Conservation (phyloP, 106 monocot genomes). For the Phalaenopsis aphrodite region DNA sequence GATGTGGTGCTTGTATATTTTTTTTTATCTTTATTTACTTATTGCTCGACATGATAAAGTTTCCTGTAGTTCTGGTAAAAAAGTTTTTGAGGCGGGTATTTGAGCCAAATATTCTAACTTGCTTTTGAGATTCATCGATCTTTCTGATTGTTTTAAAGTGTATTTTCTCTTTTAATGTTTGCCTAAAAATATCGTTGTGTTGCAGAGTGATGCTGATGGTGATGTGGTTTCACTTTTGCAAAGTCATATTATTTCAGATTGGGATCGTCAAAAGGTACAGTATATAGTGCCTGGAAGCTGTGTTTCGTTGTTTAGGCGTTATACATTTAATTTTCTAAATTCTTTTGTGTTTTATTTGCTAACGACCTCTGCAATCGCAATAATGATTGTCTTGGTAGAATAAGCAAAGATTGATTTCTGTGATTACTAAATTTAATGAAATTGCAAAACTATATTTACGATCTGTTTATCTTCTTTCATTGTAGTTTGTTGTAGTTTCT, state of each 20-base stretch:
- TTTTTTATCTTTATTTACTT: background rate
- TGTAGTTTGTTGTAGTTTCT: background rate
- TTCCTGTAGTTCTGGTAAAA: background rate
- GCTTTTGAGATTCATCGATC: background rate
- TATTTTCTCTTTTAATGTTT: background rate
- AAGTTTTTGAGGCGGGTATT: background rate
- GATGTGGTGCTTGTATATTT: background rate
- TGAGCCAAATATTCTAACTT: background rate
- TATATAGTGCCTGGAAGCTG: background rate
- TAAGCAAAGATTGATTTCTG: background rate
- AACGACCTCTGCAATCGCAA: background rate
- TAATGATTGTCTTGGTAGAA: background rate
- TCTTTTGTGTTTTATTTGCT: background rate
- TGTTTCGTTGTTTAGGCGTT: conserved; percentile 3
- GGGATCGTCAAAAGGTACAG: conserved; percentile 63
- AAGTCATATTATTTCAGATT: conserved; percentile 62
- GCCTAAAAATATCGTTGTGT: background rate
- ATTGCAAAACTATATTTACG: background rate
- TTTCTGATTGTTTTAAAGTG: background rate
- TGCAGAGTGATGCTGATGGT: conserved; percentile 52
- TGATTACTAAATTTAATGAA: background rate
- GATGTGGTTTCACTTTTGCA: conserved; percentile 48
- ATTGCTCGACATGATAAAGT: background rate
- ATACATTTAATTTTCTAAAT: background rate
- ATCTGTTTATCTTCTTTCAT: background rate